Evolutionary conservation across 352 stramenopile species (phyloP), one percentile per base, ranked within the genome.

Genomic region (Aphanomyces euteiches): DNA sequence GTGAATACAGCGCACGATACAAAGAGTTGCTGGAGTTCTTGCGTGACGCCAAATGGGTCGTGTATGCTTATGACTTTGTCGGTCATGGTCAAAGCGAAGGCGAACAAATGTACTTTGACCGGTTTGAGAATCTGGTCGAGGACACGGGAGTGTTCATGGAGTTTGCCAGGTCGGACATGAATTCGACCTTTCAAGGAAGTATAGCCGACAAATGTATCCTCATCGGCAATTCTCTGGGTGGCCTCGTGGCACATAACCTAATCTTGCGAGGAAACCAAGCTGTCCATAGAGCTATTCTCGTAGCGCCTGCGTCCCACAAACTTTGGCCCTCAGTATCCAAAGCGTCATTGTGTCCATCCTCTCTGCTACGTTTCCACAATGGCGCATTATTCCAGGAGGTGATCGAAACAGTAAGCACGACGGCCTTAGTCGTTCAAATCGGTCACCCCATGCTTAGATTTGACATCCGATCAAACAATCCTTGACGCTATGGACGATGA

Each of bases 41-140:
- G 15, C 1, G 28, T 6, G 12, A 6, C 15, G 28, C 39, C 21
- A 12, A 37, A 19, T 61, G 54, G 54, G 54, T 17, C 19, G 76
- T 81, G 0, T 81, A 76, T 43, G 21, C 60, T 4, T 50, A 75
- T 2, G 76, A 81, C 53, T 67, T 65, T 67, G 71, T 78, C 53
- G 76, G 76, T n/a, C 74, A 81, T 67, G 76, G 76, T 5, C 56
- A 67, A 4, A 79, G 74, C 66, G 76, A 77, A 21, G 76, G 76
- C 0, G 65, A 76, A 39, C 45, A 72, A 13, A 70, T 69, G 37
- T 81, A 77, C 50, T 64, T 56, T n/a, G 74, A 79, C 6, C 74
- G 69, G 56, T 70, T 77, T 36, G 17, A 45, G 41, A 67, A 78
- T 64, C 39, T 77, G 8, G 19, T 77, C 0, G 67, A 75, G 7